phyloP scores from a whole-genome alignment of 2,329 filamentous ascomycete genomes.

The Escovopsis sp. region DNA sequence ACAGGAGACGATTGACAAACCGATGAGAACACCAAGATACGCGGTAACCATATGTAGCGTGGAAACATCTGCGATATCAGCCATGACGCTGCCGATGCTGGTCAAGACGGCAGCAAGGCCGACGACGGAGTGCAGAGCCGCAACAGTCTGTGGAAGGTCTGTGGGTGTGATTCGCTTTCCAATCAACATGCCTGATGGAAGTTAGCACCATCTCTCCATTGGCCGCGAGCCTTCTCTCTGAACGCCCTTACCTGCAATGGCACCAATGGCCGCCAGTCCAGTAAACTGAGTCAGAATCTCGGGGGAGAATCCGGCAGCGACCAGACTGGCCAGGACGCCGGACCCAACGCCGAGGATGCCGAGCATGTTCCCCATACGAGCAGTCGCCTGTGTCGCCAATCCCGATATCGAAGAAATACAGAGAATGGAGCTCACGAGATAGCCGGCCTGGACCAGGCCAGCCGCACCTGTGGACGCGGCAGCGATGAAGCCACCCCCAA shows the following conservation, averaged over 20 bases:
- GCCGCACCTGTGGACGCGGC: constrained; percentile 70
- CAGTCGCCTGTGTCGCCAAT: constrained; percentile 68
- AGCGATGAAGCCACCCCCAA: constrained; percentile 67
- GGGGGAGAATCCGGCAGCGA: constrained; percentile 65
- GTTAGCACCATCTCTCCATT: constrained; percentile 2
- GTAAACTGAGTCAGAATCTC: constrained; percentile 70
- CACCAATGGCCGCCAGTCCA: constrained; percentile 58
- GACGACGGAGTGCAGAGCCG: constrained; percentile 78
- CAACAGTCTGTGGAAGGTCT: constrained; percentile 77
- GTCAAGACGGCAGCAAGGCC: constrained; percentile 80
- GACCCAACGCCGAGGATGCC: constrained; percentile 75
- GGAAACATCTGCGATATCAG: constrained; percentile 52
- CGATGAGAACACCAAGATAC: constrained; percentile 75
- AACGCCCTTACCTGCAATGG: constrained; percentile 36
- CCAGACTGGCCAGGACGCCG: constrained; percentile 68
- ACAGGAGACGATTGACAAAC: constrained; percentile 15
- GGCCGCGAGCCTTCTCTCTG: neutral
- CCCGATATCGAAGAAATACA: constrained; percentile 77
- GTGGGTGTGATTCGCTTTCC: constrained; percentile 80
- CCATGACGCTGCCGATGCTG: constrained; percentile 75
- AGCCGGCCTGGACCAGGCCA: constrained; percentile 75
- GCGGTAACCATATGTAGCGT: constrained; percentile 74
- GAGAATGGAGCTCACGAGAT: constrained; percentile 68
- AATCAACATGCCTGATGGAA: constrained; percentile 49
- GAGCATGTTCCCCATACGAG: constrained; percentile 70